Percentiles rank a stretch among this genome's conserved stretches.
Evolutionary conservation across 2,329 filamentous ascomycete species (phyloP).

Genomic region (Verticillium tricorpus): DNA sequence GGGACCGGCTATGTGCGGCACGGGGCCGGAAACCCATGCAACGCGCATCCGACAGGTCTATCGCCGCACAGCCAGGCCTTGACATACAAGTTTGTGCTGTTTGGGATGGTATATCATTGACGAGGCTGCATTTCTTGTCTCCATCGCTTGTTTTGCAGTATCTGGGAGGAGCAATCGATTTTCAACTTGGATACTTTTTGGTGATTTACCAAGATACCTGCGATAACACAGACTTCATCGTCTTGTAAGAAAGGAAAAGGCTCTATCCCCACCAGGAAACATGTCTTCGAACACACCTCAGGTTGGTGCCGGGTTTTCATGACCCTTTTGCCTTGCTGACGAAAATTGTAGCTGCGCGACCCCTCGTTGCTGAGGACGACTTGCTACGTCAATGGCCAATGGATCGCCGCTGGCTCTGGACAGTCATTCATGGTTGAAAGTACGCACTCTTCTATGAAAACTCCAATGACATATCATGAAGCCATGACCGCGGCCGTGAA

Average conservation of each 20-base stretch:
- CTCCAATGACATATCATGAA: not conserved
- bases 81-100: not conserved
- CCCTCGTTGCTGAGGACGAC: constrained; percentile 64
- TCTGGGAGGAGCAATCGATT: no score
- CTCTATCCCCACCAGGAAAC: not conserved
- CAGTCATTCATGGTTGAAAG: constrained; percentile 69
- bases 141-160: no score
- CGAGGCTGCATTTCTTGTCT: not conserved
- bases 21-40: not conserved
- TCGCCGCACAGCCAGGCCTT: not conserved
- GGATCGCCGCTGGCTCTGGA: constrained; percentile 66
- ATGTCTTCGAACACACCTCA: not conserved
- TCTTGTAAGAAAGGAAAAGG: no score
- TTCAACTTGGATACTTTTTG: no score
- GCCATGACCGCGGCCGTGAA: constrained; percentile 4
- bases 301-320: not conserved
- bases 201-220: no score
- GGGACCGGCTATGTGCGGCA: not conserved
- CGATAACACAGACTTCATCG: no score
- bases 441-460: constrained; percentile 16
- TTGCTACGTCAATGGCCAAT: constrained; percentile 73
- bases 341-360: constrained; percentile 47
- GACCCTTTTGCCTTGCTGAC: not conserved
- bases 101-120: not conserved
- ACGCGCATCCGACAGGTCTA: not conserved